Base-by-base conservation (phyloP, 1,139 yeast genomes). In the Geotrichum candidum region DNA sequence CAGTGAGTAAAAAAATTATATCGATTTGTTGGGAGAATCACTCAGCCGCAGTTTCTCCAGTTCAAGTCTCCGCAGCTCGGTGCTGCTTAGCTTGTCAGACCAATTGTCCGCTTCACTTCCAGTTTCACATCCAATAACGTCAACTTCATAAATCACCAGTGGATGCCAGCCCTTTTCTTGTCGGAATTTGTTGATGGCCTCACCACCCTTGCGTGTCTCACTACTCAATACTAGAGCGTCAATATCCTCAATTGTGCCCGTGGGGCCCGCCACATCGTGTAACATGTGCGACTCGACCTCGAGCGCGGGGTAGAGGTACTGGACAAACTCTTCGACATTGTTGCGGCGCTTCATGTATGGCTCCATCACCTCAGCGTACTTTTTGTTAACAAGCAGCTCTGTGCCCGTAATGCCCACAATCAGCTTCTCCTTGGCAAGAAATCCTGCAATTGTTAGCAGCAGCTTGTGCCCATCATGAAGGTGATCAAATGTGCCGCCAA, bases 401-500 rank as follows among this genome's bases (percentile, higher is more conserved):
- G 85, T 83, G 11, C 92, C 96, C 0, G 98, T 90, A 5, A 95
- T 79, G 0, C 99, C 99, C 9, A 94, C 79, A 60, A 94, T 87
- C 13, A 94, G 76, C 29, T 74, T 76, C 2, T 73, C 68, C 5
- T 75, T 69, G 0, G 95, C 80, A 15, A 90, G 67, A 69, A 85
- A 91, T 0, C 86, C 84, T 0, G 96, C 81, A 67, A 90, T 78
- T 0, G 96, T 86, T 9, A 95, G 77, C 25, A 95, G 77, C 38
- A 94, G 86, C 73, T 89, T 90, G 74, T 95, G 99, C 0, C 99
- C 99, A 70, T 88, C 96, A 69, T 95, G 99, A 50, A 95, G 72
- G 74, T 95, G 98, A 72, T 95, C 99, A 76, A 95, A 95, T 0
- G 99, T 95, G 0, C 99, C 99, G 0, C 99, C 99, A 0, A 92